These are phyloP conservation scores for Mycotypha africana DNA, from an alignment of 371 early-diverging fungal species.

Conservation along the genomic window DNA sequence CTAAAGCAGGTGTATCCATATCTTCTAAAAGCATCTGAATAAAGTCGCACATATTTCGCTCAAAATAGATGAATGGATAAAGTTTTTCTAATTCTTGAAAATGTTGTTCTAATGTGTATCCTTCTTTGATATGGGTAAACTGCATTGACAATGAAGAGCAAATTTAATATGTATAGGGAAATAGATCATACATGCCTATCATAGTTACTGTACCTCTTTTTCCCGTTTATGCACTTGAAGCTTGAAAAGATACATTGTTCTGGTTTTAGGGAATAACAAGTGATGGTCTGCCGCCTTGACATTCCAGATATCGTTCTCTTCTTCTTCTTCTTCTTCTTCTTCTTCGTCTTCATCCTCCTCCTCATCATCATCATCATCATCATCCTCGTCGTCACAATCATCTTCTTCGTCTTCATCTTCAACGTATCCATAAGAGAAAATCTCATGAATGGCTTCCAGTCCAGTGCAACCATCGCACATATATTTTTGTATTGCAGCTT, in stretches of 20 bases:
- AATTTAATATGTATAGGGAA: too few relatives aligned
- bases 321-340: conserved; percentile 19
- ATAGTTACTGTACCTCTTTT: conserved; percentile 49
- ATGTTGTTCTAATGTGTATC: conserved; percentile 37
- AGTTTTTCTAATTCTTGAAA: conserved; percentile 44
- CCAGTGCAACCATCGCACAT: conserved; percentile 52
- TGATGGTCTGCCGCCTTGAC: conserved; percentile 44
- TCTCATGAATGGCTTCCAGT: conserved; percentile 49
- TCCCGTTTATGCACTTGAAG: conserved; percentile 44
- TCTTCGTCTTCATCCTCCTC: conserved; percentile 20
- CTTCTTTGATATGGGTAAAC: conserved; percentile 33
- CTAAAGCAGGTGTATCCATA: conserved; percentile 35
- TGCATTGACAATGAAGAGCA: too few relatives aligned
- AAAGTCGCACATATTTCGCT: conserved; percentile 41
- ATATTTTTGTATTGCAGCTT: conserved; percentile 58
- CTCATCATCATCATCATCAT: conserved; percentile 17
- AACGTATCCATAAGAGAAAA: conserved; percentile 57
- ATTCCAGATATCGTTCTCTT: conserved; percentile 27
- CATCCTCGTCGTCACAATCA: conserved; percentile 10
- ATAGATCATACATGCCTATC: too few relatives aligned
- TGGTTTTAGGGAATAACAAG: conserved; percentile 43
- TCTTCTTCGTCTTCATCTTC: conserved; percentile 39
- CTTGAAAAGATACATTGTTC: conserved; percentile 44
- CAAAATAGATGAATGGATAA: conserved; percentile 42
- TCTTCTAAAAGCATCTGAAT: conserved; percentile 38